phyloP scores from a whole-genome alignment of 108 stramenopile genomes.

The Schizochytrium sp. region DNA sequence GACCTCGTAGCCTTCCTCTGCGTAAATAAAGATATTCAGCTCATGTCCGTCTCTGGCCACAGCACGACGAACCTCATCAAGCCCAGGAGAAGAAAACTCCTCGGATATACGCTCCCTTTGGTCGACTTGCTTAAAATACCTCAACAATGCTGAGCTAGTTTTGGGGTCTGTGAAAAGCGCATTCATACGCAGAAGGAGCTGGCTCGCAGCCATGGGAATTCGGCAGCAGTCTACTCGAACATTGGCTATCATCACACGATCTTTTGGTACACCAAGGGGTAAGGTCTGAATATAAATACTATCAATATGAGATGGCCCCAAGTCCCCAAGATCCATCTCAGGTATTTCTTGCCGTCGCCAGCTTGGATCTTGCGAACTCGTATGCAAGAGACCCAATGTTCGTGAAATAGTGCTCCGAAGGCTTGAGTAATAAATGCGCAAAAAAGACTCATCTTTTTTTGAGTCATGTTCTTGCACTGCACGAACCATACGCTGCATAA shows the following conservation, averaged over 20 bases:
- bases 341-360: background rate
- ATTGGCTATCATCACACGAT: background rate
- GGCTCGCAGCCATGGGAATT: background rate
- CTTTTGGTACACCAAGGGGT: background rate
- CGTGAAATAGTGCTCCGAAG: background rate
- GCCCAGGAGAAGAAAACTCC: background rate
- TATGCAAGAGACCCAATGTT: background rate
- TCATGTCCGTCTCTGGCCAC: background rate
- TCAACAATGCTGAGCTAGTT: background rate
- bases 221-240: background rate
- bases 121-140: background rate
- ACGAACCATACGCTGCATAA: slow-evolving; percentile 11
- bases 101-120: background rate
- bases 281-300: slow-evolving; percentile 26
- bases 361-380: background rate
- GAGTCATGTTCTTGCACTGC: background rate
- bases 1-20: background rate
- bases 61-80: background rate
- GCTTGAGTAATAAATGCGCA: background rate
- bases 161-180: background rate
- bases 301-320: background rate
- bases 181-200: background rate
- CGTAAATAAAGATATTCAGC: slow-evolving; percentile 13
- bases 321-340: background rate
- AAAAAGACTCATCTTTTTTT: background rate